Evolutionary conservation across 345 rosid genomes (phyloP), one percentile per base, ranked within the genome.

Genomic region (Ceriops tagal): DNA sequence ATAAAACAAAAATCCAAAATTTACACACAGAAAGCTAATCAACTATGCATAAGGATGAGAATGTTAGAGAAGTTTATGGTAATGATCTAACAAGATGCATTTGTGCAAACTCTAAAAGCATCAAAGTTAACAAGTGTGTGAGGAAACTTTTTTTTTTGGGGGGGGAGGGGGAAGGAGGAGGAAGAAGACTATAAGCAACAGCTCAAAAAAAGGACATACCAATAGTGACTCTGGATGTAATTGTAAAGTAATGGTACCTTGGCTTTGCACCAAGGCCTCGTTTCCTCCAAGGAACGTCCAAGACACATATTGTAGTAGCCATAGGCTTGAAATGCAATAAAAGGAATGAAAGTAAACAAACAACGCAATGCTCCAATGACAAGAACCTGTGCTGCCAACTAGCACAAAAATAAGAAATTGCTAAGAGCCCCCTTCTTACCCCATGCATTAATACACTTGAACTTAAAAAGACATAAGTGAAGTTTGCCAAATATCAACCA

Each of bases 261-360:
- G 72, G 82, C 84, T 71, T 81, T 87, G 81, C 98, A 93, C 98
- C 98, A 93, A 58, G 97, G 97, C 77, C 93, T 83, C 78, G 68
- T 26, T 71, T 86, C 83, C 58, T 87, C 89, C 21, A 32, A 66
- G 67, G 75, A 75, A 61, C 22, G 84, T 59, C 89, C 96, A 67
- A 64, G 81, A 59, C 99, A 95, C 15, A 92, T 63, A 70, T 85
- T 92, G 78, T 74, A 72, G 82, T 88, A 88, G 79, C 88, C 99
- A 43, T 84, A 92, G 47, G 87, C 93, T 88, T 95, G 99, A 81
- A 83, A 91, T 53, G 87, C 80, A 62, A 89, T 61, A 75, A 93
- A 93, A 24, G 96, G 98, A 76, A 80, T 71, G 77, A 88, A 85
- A 67, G 80, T 83, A 73, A 83, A 87, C 46, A 83, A 20, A 46